phyloP scores from a whole-genome alignment of 306 rosid genomes.

The Geum urbanum region DNA sequence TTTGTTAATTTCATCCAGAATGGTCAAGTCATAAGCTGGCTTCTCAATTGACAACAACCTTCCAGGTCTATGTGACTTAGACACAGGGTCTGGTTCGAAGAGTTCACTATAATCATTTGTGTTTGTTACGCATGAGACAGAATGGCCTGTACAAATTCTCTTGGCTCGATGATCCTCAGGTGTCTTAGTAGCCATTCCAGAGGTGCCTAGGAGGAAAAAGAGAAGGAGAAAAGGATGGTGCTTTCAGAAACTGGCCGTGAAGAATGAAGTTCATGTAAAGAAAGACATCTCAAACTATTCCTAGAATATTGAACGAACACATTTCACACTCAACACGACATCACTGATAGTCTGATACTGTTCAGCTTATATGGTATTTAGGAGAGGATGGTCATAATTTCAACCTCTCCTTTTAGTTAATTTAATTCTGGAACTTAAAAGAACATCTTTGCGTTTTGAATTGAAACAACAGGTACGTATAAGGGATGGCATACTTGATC shows the following conservation, averaged over 20 bases:
- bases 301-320: neutral
- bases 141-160: slow-evolving; percentile 1
- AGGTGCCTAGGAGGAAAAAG: slow-evolving; percentile 1
- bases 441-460: neutral
- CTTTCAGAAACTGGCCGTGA: slow-evolving; percentile 1
- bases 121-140: neutral
- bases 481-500: neutral
- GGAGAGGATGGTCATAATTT: neutral
- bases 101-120: neutral
- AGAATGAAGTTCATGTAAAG: neutral
- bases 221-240: neutral
- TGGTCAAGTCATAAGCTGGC: slow-evolving; percentile 6
- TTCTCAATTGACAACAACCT: slow-evolving; percentile 15
- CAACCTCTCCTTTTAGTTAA: no score
- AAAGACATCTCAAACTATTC: neutral
- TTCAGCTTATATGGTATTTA: neutral
- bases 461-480: neutral
- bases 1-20: slow-evolving; percentile 4
- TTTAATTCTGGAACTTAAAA: no score
- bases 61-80: slow-evolving; percentile 6
- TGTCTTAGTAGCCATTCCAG: slow-evolving; percentile 6
- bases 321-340: no score
- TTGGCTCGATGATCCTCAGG: slow-evolving; percentile 4
- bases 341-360: neutral
- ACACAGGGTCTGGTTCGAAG: neutral